Conservation (phyloP, 2,329 filamentous ascomycete species). For the Lachnellula subtilissima region DNA sequence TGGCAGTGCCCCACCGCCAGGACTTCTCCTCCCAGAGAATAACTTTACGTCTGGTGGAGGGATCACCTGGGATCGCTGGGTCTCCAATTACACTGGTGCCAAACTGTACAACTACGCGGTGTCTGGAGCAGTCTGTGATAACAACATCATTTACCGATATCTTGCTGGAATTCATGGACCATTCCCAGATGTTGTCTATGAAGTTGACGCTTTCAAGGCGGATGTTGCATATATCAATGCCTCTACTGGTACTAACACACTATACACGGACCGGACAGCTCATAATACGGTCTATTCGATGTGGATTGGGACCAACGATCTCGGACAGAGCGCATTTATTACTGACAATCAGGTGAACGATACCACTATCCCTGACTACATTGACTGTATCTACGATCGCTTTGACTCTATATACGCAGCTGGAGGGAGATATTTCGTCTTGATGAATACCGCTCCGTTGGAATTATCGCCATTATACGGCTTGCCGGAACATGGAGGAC, state of each 20-base stretch:
- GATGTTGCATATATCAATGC: slow-evolving; percentile 38
- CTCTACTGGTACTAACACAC: slow-evolving; percentile 30
- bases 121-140: slow-evolving; percentile 66
- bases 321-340: slow-evolving; percentile 62
- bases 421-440: slow-evolving; percentile 66
- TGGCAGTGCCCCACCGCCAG: slow-evolving; percentile 58
- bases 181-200: slow-evolving; percentile 60
- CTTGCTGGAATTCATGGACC: slow-evolving; percentile 45
- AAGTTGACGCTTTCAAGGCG: slow-evolving; percentile 52
- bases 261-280: slow-evolving; percentile 42
- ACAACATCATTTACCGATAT: slow-evolving; percentile 56
- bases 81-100: slow-evolving; percentile 52
- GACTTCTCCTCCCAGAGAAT: slow-evolving; percentile 41
- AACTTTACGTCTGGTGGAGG: slow-evolving; percentile 60
- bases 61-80: slow-evolving; percentile 64
- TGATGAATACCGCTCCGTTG: slow-evolving; percentile 65
- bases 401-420: slow-evolving; percentile 59
- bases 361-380: slow-evolving; percentile 59
- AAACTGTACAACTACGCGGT: slow-evolving; percentile 67
- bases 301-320: slow-evolving; percentile 80
- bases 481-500: slow-evolving; percentile 39
- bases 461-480: slow-evolving; percentile 65
- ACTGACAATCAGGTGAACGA: slow-evolving; percentile 54
- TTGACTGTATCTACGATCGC: slow-evolving; percentile 61
- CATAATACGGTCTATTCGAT: slow-evolving; percentile 67